Conservation (phyloP, 495 filamentous ascomycete species). For the Aspergillus cristatus region DNA sequence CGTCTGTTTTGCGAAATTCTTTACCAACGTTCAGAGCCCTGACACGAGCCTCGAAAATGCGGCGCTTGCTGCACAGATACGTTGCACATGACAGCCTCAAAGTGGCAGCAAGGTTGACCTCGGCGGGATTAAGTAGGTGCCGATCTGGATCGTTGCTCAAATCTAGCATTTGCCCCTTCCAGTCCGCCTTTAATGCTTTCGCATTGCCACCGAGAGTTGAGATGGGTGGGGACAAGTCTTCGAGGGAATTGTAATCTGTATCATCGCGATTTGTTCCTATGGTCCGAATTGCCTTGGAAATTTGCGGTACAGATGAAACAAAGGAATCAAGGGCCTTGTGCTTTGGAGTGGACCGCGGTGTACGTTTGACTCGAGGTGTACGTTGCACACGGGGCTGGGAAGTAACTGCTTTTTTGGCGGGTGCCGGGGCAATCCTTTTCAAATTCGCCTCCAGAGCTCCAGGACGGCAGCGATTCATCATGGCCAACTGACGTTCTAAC, state of each 20-base stretch:
- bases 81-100: constrained; percentile 82
- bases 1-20: constrained; percentile 95
- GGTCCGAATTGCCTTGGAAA: constrained; percentile 30
- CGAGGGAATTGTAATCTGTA: constrained; percentile 71
- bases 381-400: constrained; percentile 23
- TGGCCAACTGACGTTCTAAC: constrained; percentile 39
- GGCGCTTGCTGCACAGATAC: constrained; percentile 90
- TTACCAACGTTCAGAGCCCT: constrained; percentile 61
- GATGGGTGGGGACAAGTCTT: constrained; percentile 68
- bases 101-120: constrained; percentile 67
- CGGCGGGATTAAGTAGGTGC: constrained; percentile 67
- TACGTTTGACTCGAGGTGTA: constrained; percentile 34
- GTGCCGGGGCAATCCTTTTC: constrained; percentile 42
- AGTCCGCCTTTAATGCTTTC: constrained; percentile 70
- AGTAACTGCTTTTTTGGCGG: constrained; percentile 21
- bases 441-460: constrained; percentile 20
- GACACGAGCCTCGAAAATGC: constrained; percentile 76
- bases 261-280: constrained; percentile 66
- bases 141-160: constrained; percentile 70
- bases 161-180: constrained; percentile 76
- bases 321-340: constrained; percentile 37
- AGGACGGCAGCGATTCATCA: constrained; percentile 35
- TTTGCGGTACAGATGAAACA: constrained; percentile 26
- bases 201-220: constrained; percentile 55
- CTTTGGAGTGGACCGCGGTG: constrained; percentile 39